These are phyloP conservation scores for Tolypocladium ovalisporum DNA, from an alignment of 2,329 filamentous ascomycete genomes.

Conservation along the genomic window DNA sequence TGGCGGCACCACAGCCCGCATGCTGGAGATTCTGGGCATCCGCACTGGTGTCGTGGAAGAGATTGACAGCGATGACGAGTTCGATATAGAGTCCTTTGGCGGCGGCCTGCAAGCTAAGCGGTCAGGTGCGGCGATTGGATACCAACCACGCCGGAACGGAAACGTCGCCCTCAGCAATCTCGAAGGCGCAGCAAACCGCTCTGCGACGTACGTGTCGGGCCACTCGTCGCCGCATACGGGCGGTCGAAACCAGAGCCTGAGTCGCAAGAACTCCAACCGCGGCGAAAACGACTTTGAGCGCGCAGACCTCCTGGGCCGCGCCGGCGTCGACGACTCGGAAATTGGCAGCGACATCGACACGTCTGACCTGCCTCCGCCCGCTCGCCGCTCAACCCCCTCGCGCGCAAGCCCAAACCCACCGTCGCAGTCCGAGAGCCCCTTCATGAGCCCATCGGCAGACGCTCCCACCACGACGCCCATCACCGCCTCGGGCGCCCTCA, in stretches of 20 bases:
- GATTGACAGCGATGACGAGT: conserved; percentile 95
- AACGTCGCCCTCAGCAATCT: conserved; percentile 49
- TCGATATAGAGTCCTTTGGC: conserved; percentile 77
- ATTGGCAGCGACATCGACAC: conserved; percentile 54
- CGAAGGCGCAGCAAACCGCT: conserved; percentile 17
- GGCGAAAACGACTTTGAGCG: conserved; percentile 39
- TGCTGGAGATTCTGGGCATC: conserved; percentile 97
- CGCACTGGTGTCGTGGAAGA: conserved; percentile 93
- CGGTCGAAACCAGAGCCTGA: conserved; percentile 34
- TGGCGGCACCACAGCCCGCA: conserved; percentile 89
- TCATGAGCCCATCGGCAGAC: conserved; percentile 18
- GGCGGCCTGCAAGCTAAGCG: conserved; percentile 72
- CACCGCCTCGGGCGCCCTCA: conserved; percentile 67
- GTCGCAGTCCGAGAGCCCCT: conserved; percentile 16
- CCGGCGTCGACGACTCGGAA: conserved; percentile 44
- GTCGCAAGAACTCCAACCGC: conserved; percentile 36
- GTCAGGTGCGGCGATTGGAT: conserved; percentile 65
- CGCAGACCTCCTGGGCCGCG: conserved; percentile 42
- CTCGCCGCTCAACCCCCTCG: conserved; percentile 29
- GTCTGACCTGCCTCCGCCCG: conserved; percentile 55
- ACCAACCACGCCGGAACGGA: conserved; percentile 57
- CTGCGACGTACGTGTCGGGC: conserved; percentile 41
- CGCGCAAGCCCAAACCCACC: conserved; percentile 13
- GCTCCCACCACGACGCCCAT: conserved; percentile 30
- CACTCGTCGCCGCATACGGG: conserved; percentile 36